Evolutionary conservation across 345 rosid genomes (phyloP), one percentile per base, ranked within the genome.

Genomic region (Citrus cavaleriei): DNA sequence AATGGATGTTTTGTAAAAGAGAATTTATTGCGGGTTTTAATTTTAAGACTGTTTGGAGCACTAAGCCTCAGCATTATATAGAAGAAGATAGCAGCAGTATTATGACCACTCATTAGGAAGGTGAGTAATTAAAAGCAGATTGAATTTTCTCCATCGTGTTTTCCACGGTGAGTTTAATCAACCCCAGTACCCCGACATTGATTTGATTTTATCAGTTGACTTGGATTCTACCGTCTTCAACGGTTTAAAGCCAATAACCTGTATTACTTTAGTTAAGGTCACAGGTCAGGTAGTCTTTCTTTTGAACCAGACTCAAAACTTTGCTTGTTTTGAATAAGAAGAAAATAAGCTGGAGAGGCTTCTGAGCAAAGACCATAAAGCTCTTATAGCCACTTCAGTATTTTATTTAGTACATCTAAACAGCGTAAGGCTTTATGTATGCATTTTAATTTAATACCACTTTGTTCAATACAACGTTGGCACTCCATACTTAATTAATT

Each of bases 311-410:
- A 1, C 59, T 3, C 40, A 18, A 51, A 58, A 37, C 84, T 68
- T 84, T 81, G 82, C 82, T 85, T 82, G 86, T 64, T 83, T 88
- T 86, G 82, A 63, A 51, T 78, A 77, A 22, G 76, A 85, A 88
- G 81, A 75, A 86, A 46, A 81, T 61, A 75, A 69, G 72, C 14
- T 18, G 79, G 78, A 78, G 78, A 81, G 57, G 86, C 86, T 86
- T 88, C 87, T 18, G 79, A 83, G 88, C 87, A 78, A 86, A 80
- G 86, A 73, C 70, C 34, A 70, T 7, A 37, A 27, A 38, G 9
- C 49, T 54, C 58, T 37, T 19, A 7, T 32, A 46, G 13, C 74
- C 67, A 58, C 16, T 66, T 10, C 5, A 9, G 34, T 24, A 4
- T 55, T 51, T 46, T 54, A 14, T 71, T 19, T 30, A 71, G 42